Evolutionary conservation across 345 rosid genomes (phyloP).

Genomic region (Eucalyptus shirleyi): DNA sequence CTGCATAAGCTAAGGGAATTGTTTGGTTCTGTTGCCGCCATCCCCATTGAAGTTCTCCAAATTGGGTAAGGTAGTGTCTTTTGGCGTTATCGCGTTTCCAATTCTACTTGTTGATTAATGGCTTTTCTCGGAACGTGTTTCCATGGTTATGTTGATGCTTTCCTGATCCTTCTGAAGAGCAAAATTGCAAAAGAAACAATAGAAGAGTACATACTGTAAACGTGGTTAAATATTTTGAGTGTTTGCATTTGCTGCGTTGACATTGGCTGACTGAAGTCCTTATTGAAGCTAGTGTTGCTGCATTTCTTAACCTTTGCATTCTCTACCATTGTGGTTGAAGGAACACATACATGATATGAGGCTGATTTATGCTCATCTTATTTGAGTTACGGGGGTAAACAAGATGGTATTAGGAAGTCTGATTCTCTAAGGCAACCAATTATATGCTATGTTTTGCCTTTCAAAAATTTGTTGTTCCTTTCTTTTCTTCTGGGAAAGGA

Average conservation of each 20-base stretch:
- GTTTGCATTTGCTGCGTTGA: not conserved
- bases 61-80: not conserved
- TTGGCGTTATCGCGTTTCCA: not conserved
- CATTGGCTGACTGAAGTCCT: not conserved
- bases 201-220: not conserved
- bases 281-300: not conserved
- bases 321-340: not conserved
- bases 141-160: not conserved
- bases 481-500: not conserved
- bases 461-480: not conserved
- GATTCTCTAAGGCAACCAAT: not conserved
- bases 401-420: not conserved
- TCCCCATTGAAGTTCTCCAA: slow-evolving; percentile 63
- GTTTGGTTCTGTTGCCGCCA: slow-evolving; percentile 31
- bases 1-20: slow-evolving; percentile 35
- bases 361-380: not conserved
- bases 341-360: not conserved
- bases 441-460: not conserved
- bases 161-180: not conserved
- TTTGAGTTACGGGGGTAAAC: not conserved
- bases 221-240: not conserved
- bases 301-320: not conserved
- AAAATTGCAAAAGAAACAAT: not conserved
- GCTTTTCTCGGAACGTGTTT: not conserved
- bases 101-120: not conserved